Evolutionary conservation across 805 yeast genomes (phyloP), one percentile per base, ranked within the genome.

Genomic region (Kurtzmaniella fragi): DNA sequence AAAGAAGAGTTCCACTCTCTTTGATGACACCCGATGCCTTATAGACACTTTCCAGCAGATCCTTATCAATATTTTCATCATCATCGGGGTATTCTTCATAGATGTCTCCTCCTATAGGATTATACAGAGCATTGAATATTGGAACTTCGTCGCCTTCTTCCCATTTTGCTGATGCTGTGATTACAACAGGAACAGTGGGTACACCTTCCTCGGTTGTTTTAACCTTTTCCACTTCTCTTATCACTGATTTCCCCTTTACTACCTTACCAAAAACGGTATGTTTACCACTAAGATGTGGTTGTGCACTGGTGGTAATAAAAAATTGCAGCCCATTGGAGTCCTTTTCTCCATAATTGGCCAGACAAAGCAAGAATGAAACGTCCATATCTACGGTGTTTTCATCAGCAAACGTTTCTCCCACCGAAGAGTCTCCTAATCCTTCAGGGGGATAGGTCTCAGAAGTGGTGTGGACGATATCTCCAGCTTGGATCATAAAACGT

Each of bases 61-160:
- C 80, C 33, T 74, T 73, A 41, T 75, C 80, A 35, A 82, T 76
- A 41, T 70, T 57, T 15, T 35, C 48, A 48, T 84, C 87, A 56
- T 85, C 95, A 43, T 80, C 89, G 0, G 93, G 95, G 48, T 70
- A 77, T 56, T 84, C 93, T 58, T 84, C 93, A 49, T 71, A 85
- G 0, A 75, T 55, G 49, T 85, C 95, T 6, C 86, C 87, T 1
- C 83, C 88, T 6, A 79, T 64, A 0, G 62, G 52, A 42, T 75
- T 76, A 48, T 77, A 77, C 35, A 83, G 73, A 0, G 89, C 85
- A 48, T 80, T 79, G 48, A 51, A 75, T 2, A 81, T 67, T 0
- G 91, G 91, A 2, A 80, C 55, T 0, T 56, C 69, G 64, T 75
- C 72, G 0, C 57, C 56, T 7, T 67, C 71, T 5, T 58, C 45